phyloP scores from a whole-genome alignment of 164 flowering plant species.

The Aristolochia californica region DNA sequence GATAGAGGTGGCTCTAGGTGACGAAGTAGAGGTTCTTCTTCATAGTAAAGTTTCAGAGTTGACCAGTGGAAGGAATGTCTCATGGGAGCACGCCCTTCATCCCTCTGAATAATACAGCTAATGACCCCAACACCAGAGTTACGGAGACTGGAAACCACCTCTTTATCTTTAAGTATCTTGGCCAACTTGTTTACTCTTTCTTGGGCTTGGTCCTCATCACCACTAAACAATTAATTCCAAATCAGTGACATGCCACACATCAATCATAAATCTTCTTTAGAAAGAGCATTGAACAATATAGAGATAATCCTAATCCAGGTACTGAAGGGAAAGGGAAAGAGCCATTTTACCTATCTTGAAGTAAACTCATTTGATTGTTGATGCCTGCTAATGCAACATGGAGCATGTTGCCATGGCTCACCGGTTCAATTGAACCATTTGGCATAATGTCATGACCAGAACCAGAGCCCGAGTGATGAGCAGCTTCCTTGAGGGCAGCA shows the following conservation, averaged over 20 bases:
- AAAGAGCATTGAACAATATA: not conserved
- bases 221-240: slow-evolving; percentile 30
- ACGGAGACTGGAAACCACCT: slow-evolving; percentile 57
- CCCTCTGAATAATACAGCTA: slow-evolving; percentile 98
- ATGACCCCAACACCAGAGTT: slow-evolving; percentile 74
- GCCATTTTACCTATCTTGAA: slow-evolving; percentile 80
- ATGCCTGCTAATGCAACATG: slow-evolving; percentile 91
- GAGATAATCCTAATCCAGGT: too few relatives aligned
- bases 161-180: slow-evolving; percentile 79
- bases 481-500: slow-evolving; percentile 72
- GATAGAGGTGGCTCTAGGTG: slow-evolving; percentile 99
- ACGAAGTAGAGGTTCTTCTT: slow-evolving; percentile 88
- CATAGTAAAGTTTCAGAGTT: slow-evolving; percentile 56
- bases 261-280: not conserved
- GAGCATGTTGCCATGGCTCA: slow-evolving; percentile 71
- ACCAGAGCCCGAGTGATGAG: slow-evolving; percentile 22
- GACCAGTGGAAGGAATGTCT: slow-evolving; percentile 98
- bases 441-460: slow-evolving; percentile 17
- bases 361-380: slow-evolving; percentile 90
- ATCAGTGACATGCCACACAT: not conserved
- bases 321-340: not conserved
- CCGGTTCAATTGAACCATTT: slow-evolving; percentile 31
- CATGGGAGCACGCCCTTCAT: slow-evolving; percentile 97
- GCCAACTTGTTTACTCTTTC: slow-evolving; percentile 90
- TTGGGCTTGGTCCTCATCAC: slow-evolving; percentile 99